Percentiles rank a stretch among this genome's conserved stretches.
phyloP scores from a whole-genome alignment of 2,329 filamentous ascomycete species.

The Aspergillus sclerotialis region DNA sequence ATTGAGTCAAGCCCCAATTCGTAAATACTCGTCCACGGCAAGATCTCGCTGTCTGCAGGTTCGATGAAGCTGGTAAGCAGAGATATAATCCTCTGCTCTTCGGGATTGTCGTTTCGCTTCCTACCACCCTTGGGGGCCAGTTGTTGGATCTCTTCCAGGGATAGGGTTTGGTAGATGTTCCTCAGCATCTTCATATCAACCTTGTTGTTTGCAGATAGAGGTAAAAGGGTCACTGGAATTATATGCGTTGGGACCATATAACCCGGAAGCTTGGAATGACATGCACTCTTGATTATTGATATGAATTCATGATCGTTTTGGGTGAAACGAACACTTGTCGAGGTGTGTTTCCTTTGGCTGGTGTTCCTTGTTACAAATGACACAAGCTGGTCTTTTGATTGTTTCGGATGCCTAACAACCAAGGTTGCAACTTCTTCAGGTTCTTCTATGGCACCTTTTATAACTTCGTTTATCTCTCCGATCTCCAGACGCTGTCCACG shows the following conservation, averaged over 20 bases:
- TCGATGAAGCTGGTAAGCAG: conserved; percentile 17
- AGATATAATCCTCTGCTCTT: conserved; percentile 19
- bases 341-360: conserved; percentile 3
- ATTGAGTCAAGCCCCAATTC: conserved; percentile 34
- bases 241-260: conserved; percentile 24
- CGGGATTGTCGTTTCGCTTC: conserved; percentile 12
- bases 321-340: conserved; percentile 6
- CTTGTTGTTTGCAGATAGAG: conserved; percentile 23
- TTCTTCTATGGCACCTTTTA: conserved; percentile 16
- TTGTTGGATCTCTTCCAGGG: conserved; percentile 16
- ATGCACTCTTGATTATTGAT: conserved; percentile 18
- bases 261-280: conserved; percentile 17
- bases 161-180: conserved; percentile 19
- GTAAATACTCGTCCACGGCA: conserved; percentile 26
- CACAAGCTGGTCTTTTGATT: conserved; percentile 21
- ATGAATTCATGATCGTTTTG: conserved; percentile 7
- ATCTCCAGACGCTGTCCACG: conserved; percentile 76
- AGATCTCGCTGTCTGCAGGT: conserved; percentile 11
- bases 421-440: conserved; percentile 21
- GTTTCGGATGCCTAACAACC: conserved; percentile 20
- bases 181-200: conserved; percentile 25
- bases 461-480: conserved; percentile 54
- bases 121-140: conserved; percentile 6
- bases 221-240: conserved; percentile 19
- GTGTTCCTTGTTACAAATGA: conserved; percentile 16